Percentiles rank a stretch among this genome's conserved stretches.
Conservation (phyloP, 306 rosid genomes). For the Mucuna pruriens region DNA sequence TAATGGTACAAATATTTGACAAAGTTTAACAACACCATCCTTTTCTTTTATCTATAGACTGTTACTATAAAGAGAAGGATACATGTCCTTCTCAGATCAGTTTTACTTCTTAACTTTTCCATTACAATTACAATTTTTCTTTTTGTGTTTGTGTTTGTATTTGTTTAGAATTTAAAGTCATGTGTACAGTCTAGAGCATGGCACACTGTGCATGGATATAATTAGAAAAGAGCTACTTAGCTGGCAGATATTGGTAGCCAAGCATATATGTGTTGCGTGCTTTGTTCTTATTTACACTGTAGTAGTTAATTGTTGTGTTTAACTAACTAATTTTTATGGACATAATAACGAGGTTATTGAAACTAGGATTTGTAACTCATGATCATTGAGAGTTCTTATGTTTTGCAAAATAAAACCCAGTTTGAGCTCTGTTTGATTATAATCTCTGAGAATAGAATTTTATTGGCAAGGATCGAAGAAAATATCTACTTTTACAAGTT, state of each 20-base stretch:
- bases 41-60: not conserved
- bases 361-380: not conserved
- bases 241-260: slow-evolving; percentile 8
- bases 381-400: not conserved
- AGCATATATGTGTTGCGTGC: not conserved
- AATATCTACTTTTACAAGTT: not conserved
- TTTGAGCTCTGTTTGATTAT: not conserved
- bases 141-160: not conserved
- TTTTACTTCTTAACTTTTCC: not conserved
- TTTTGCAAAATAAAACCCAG: slow-evolving; percentile 1
- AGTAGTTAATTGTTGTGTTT: not conserved
- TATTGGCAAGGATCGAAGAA: not conserved
- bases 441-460: not conserved
- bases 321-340: not conserved
- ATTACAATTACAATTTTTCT: not conserved
- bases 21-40: too few relatives aligned
- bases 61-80: not conserved
- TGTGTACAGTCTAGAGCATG: not conserved
- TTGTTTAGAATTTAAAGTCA: not conserved
- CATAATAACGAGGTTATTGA: not conserved
- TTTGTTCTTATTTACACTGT: not conserved
- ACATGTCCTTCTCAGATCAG: not conserved
- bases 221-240: not conserved
- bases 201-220: not conserved
- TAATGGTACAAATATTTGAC: not conserved